Conservation (phyloP, 164 flowering plant genomes). For the Stephania yunnanensis region DNA sequence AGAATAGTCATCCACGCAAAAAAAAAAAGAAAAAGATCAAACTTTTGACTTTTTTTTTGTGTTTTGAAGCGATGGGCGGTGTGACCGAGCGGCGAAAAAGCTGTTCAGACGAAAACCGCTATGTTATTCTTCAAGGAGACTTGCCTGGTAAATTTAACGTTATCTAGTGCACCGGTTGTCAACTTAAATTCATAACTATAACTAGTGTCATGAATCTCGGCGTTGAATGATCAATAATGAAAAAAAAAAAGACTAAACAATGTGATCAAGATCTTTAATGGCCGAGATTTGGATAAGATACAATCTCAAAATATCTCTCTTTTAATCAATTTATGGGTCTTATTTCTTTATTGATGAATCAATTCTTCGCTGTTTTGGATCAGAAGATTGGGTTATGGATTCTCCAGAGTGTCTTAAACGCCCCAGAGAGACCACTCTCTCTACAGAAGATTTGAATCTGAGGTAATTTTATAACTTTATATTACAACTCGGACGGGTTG, state of each 20-base stretch:
- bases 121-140: slow-evolving; percentile 34
- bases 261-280: not conserved
- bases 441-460: slow-evolving; percentile 25
- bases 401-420: slow-evolving; percentile 22
- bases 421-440: slow-evolving; percentile 23
- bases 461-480: slow-evolving; percentile 21
- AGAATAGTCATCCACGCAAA: too few relatives aligned
- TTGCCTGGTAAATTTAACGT: slow-evolving; percentile 39
- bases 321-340: too few relatives aligned
- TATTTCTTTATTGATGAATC: not conserved
- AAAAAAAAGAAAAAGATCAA: too few relatives aligned
- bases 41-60: not conserved
- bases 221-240: too few relatives aligned
- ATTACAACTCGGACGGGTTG: too few relatives aligned
- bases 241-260: not conserved
- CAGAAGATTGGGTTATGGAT: slow-evolving; percentile 25
- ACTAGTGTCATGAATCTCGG: slow-evolving; percentile 1
- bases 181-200: not conserved
- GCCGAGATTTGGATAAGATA: not conserved
- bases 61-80: slow-evolving; percentile 7
- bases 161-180: not conserved
- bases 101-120: slow-evolving; percentile 48
- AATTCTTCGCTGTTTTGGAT: not conserved
- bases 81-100: slow-evolving; percentile 41
- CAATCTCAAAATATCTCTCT: not conserved